These are phyloP conservation scores for Cryptosporidium ryanae DNA, from an alignment of 169 alveolate species.

Conservation along the genomic window DNA sequence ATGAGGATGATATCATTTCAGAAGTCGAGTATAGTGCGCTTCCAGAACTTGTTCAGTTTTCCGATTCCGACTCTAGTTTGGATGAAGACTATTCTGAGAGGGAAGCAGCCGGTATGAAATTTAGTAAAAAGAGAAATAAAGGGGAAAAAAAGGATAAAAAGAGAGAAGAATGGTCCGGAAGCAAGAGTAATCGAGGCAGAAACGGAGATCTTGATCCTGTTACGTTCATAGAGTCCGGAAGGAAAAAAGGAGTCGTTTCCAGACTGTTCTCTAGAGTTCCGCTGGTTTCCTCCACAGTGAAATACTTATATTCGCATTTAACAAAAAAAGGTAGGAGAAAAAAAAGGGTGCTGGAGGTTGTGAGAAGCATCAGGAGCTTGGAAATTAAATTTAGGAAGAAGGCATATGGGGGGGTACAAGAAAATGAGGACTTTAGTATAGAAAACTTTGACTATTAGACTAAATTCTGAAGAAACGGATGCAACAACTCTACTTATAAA, in stretches of 20 bases:
- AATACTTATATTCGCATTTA: constrained; percentile 19
- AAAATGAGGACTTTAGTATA: too few relatives aligned
- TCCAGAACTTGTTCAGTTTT: constrained; percentile 16
- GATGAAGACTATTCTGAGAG: neutral
- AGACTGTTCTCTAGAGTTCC: constrained; percentile 27
- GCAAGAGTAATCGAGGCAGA: neutral
- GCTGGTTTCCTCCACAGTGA: constrained; percentile 6
- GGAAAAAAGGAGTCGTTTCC: neutral
- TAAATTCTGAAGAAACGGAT: too few relatives aligned
- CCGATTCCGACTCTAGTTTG: neutral
- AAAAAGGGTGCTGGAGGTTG: constrained; percentile 17
- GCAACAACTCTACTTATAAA: too few relatives aligned
- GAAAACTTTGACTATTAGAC: too few relatives aligned
- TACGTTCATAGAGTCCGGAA: neutral
- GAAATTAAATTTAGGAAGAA: constrained; percentile 52
- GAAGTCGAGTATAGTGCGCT: constrained; percentile 8
- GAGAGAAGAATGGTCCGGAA: neutral
- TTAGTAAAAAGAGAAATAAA: neutral
- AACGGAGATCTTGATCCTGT: constrained; percentile 41
- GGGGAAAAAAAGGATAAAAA: neutral
- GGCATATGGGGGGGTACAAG: constrained; percentile 28
- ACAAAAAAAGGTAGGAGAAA: constrained; percentile 42
- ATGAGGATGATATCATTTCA: neutral
- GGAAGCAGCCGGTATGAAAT: neutral
- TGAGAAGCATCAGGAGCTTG: neutral